phyloP scores from a whole-genome alignment of 768 basidiomycete species.

The Rhodotorula kratochvilovae region DNA sequence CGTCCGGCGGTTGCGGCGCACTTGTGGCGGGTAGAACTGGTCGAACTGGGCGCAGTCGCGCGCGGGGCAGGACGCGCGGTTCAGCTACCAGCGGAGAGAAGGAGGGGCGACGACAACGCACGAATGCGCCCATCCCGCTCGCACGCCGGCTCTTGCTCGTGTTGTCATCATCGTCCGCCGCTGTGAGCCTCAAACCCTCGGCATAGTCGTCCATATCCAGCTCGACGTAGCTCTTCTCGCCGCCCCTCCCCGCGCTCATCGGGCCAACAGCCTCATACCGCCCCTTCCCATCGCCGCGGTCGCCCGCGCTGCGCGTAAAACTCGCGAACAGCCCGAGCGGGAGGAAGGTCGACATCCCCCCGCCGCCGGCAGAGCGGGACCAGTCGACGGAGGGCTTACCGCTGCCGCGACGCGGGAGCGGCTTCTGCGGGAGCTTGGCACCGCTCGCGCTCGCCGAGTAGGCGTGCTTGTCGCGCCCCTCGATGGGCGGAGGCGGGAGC shows the following conservation, averaged over 20 bases:
- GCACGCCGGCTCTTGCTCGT: neutral
- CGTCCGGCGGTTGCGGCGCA: constrained; percentile 18
- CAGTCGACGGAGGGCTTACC: constrained; percentile 8
- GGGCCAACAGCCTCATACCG: constrained; percentile 18
- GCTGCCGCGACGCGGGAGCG: constrained; percentile 8
- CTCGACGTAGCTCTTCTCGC: constrained; percentile 28
- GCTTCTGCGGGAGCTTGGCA: constrained; percentile 21
- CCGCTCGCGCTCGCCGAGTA: neutral
- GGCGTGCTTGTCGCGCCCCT: neutral
- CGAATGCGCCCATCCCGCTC: constrained; percentile 13
- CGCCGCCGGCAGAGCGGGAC: neutral
- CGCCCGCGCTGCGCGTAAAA: neutral
- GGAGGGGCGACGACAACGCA: neutral
- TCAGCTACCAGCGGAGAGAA: neutral
- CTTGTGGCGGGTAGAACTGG: constrained; percentile 18
- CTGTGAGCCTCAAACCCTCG: constrained; percentile 1
- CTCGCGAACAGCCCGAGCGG: constrained; percentile 10
- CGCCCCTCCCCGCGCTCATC: constrained; percentile 1
- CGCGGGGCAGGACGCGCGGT: no score
- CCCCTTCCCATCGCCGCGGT: neutral
- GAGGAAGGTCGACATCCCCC: constrained; percentile 9
- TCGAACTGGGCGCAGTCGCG: constrained; percentile 12
- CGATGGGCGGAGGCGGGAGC: constrained; percentile 1
- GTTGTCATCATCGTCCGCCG: constrained; percentile 4
- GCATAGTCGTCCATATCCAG: constrained; percentile 30